A percentile compares a stretch with the other conserved stretches of the same genome.
phyloP scores from a whole-genome alignment of 2,329 filamentous ascomycete genomes.

The Aspergillus uvarum region DNA sequence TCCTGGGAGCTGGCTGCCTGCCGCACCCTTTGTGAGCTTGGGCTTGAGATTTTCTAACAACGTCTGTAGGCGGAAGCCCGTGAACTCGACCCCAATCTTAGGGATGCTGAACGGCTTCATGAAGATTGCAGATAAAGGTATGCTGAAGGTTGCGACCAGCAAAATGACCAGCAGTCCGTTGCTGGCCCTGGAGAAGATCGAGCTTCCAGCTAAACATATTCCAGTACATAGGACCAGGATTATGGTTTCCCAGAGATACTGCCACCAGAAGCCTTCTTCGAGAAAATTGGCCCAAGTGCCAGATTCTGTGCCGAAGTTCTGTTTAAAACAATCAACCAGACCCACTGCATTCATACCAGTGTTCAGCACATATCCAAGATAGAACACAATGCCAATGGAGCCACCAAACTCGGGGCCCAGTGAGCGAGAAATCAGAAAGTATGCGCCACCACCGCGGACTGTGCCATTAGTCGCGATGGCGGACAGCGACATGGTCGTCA shows the following conservation, averaged over 20 bases:
- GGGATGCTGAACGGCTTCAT: conserved; percentile 66
- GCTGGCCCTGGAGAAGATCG: conserved; percentile 76
- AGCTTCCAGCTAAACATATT: conserved; percentile 76
- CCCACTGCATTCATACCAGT: conserved; percentile 85
- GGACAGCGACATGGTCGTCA: conserved; percentile 81
- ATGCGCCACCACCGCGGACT: conserved; percentile 81
- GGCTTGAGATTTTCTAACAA: conserved; percentile 73
- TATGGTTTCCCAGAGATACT: conserved; percentile 72
- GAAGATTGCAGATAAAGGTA: conserved; percentile 73
- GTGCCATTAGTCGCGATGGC: conserved; percentile 89
- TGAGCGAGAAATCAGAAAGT: conserved; percentile 83
- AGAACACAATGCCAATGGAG: conserved; percentile 84
- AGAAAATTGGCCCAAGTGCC: conserved; percentile 62
- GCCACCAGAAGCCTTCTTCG: conserved; percentile 71
- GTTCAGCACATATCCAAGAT: conserved; percentile 84
- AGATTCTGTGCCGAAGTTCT: conserved; percentile 65
- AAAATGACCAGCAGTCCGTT: conserved; percentile 72
- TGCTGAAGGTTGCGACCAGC: conserved; percentile 72
- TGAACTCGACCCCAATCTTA: conserved; percentile 68
- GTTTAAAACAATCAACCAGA: conserved; percentile 75
- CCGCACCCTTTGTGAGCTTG: conserved; percentile 60
- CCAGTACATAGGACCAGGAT: conserved; percentile 70
- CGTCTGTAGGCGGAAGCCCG: conserved; percentile 70
- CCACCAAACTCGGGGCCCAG: conserved; percentile 86
- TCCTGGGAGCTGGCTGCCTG: conserved; percentile 61